Conservation (phyloP, 306 rosid genomes). For the Casuarina glauca region DNA sequence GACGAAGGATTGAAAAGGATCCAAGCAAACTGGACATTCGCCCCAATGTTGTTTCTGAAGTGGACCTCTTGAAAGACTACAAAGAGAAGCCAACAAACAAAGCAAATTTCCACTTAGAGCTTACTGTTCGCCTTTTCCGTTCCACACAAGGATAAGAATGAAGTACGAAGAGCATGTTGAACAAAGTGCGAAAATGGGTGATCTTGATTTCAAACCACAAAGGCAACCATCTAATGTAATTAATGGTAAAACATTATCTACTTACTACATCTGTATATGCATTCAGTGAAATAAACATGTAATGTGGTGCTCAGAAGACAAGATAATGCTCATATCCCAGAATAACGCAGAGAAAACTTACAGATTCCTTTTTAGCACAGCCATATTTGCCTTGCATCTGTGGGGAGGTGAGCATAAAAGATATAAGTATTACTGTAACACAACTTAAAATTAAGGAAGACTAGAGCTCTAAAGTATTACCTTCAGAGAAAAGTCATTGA, state of each 20-base stretch:
- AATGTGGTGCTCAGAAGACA: neutral
- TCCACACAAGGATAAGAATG: neutral
- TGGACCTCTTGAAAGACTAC: constrained; percentile 63
- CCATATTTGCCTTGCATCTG: constrained; percentile 92
- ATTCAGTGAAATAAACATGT: neutral
- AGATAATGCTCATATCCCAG: neutral
- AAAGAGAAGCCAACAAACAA: constrained; percentile 36
- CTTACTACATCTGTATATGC: neutral
- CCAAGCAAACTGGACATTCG: constrained; percentile 63
- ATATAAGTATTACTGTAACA: constrained; percentile 23
- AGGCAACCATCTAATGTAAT: neutral
- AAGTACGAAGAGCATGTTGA: constrained; percentile 2
- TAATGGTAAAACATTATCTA: constrained; percentile 7
- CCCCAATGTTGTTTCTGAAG: constrained; percentile 72
- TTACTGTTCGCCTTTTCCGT: constrained; percentile 7
- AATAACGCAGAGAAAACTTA: constrained; percentile 36
- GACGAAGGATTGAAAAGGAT: constrained; percentile 62
- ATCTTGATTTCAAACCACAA: constrained; percentile 1
- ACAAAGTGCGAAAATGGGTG: constrained; percentile 16
- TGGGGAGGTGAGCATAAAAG: constrained; percentile 31
- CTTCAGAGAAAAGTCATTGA: constrained; percentile 73
- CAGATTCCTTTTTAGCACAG: constrained; percentile 61
- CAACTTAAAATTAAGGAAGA: constrained; percentile 19
- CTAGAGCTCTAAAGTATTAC: constrained; percentile 36
- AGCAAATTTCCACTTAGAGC: constrained; percentile 18